phyloP scores from a whole-genome alignment of 2,329 filamentous ascomycete genomes.

The Huntiella moniliformis region DNA sequence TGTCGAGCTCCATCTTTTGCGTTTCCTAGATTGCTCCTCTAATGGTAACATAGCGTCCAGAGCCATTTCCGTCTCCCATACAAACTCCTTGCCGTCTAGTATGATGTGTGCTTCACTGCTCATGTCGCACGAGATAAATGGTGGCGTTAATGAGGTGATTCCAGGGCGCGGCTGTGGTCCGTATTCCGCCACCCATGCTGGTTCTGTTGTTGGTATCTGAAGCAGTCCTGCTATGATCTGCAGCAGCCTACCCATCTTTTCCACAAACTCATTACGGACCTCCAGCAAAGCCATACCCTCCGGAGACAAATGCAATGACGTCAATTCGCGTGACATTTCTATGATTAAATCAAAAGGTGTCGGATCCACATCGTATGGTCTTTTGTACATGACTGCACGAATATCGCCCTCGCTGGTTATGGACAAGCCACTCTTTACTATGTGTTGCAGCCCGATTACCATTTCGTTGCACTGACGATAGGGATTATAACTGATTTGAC shows the following conservation, averaged over 20 bases:
- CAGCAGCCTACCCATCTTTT: conserved; percentile 53
- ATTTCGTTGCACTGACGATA: conserved; percentile 54
- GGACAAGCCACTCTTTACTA: conserved; percentile 70
- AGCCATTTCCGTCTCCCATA: conserved; percentile 10
- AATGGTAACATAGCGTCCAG: conserved; percentile 10
- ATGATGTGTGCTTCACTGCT: conserved; percentile 38
- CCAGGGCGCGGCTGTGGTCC: conserved; percentile 21
- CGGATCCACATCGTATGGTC: conserved; percentile 59
- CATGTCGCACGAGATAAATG: conserved; percentile 46
- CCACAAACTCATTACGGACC: conserved; percentile 54
- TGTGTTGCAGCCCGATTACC: conserved; percentile 58
- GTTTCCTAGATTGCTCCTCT: conserved; percentile 10
- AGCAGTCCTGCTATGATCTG: conserved; percentile 70
- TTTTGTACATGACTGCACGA: conserved; percentile 55
- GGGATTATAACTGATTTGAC: conserved; percentile 58
- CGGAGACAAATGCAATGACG: conserved; percentile 30
- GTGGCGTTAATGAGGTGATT: conserved; percentile 40
- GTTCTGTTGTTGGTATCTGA: conserved; percentile 32
- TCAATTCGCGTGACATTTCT: conserved; percentile 55
- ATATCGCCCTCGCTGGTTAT: conserved; percentile 14
- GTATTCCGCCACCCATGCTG: neutral
- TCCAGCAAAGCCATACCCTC: conserved; percentile 33
- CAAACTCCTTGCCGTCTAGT: conserved; percentile 35
- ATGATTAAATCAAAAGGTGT: conserved; percentile 52
- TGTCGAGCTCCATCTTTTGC: conserved; percentile 5